A percentile compares a stretch with the other conserved stretches of the same genome.
Evolutionary conservation across 208 protist species (phyloP).

Genomic region (Wallacemonas sp.): DNA sequence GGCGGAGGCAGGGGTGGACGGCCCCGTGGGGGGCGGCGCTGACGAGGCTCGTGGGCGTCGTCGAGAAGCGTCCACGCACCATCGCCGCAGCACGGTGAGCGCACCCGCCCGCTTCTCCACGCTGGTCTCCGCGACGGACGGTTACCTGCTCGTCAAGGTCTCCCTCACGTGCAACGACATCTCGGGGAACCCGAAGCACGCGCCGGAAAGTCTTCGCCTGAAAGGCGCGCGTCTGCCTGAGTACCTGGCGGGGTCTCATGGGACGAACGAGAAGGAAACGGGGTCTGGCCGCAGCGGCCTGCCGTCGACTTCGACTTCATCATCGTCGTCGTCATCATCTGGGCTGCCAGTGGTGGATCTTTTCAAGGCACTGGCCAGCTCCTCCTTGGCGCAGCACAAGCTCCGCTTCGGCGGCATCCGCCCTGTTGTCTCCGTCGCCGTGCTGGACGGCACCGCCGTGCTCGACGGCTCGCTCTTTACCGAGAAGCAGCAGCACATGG

Average conservation of each 20-base stretch:
- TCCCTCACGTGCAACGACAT: constrained; percentile 69
- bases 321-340: constrained; percentile 2
- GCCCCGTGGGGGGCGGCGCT: too few species aligned
- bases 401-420: constrained; percentile 63
- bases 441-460: constrained; percentile 36
- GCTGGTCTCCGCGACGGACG: constrained; percentile 38
- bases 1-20: too few species aligned
- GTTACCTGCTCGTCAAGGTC: constrained; percentile 48
- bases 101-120: not conserved
- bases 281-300: not conserved
- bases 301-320: too few species aligned
- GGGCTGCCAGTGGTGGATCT: constrained; percentile 44
- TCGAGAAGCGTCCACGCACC: too few species aligned
- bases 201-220: constrained; percentile 36
- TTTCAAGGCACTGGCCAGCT: constrained; percentile 54
- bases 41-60: too few species aligned
- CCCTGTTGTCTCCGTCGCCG: constrained; percentile 64
- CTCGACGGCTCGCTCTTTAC: constrained; percentile 14
- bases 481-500: constrained; percentile 14
- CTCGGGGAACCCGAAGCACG: constrained; percentile 59
- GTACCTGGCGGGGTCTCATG: constrained; percentile 1
- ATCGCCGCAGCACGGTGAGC: constrained; percentile 7
- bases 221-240: constrained; percentile 44
- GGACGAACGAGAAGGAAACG: not conserved
- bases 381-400: constrained; percentile 70